phyloP scores from a whole-genome alignment of 1,139 yeast genomes.

The Debaryomycetaceae sp. region DNA sequence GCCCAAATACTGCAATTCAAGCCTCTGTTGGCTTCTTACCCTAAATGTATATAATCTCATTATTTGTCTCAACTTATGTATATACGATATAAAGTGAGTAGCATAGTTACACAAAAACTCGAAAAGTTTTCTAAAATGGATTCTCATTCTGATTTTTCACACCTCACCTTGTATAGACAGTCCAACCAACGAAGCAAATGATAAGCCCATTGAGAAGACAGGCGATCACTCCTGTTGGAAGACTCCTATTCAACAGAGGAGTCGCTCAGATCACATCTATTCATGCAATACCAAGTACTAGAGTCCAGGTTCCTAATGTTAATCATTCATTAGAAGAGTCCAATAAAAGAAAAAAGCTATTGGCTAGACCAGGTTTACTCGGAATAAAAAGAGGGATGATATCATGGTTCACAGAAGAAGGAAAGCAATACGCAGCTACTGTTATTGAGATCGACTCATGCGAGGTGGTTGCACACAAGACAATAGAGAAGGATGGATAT shows the following conservation, averaged over 20 bases:
- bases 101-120: background rate
- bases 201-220: background rate
- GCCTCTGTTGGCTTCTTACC: background rate
- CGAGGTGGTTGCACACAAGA: conserved; percentile 76
- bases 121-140: background rate
- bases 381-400: conserved; percentile 91
- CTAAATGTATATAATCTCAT: background rate
- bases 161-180: background rate
- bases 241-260: conserved; percentile 21
- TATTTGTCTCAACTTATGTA: background rate
- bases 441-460: conserved; percentile 83
- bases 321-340: conserved; percentile 58
- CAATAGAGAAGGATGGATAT: conserved; percentile 69
- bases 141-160: background rate
- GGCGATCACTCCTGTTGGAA: background rate
- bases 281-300: conserved; percentile 48
- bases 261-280: conserved; percentile 54
- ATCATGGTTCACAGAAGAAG: conserved; percentile 68
- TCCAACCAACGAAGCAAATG: background rate
- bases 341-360: conserved; percentile 62
- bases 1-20: conserved; percentile 10
- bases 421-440: conserved; percentile 75
- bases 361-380: conserved; percentile 77
- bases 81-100: background rate
- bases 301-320: conserved; percentile 39